These are phyloP conservation scores for Leccinum disarticulatum DNA, from an alignment of 768 basidiomycete species.

Conservation along the genomic window DNA sequence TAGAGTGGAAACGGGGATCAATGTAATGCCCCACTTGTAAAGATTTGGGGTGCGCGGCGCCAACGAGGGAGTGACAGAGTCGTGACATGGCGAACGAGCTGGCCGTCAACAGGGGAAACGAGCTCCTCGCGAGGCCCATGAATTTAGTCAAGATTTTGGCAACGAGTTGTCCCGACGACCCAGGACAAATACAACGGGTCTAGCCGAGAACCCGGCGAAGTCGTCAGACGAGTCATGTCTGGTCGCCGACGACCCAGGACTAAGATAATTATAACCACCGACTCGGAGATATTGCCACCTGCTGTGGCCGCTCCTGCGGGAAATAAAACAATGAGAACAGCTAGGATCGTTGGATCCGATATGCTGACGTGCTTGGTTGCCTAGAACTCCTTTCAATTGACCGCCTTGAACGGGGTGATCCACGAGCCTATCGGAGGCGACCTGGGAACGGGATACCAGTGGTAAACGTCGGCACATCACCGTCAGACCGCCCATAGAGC, in stretches of 20 bases:
- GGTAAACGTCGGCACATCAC: slow-evolving; percentile 7
- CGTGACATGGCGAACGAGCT: slow-evolving; percentile 2
- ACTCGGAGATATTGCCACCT: not conserved
- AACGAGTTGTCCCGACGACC: not conserved
- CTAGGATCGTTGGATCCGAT: not conserved
- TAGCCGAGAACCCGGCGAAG: not conserved
- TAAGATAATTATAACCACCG: not conserved
- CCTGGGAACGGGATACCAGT: not conserved
- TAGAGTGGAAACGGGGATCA: slow-evolving; percentile 20
- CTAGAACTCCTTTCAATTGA: not conserved
- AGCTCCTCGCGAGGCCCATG: slow-evolving; percentile 2
- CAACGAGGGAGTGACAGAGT: slow-evolving; percentile 2
- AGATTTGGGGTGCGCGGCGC: slow-evolving; percentile 2
- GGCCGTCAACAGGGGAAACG: not conserved
- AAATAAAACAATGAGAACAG: not conserved
- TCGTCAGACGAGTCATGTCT: not conserved
- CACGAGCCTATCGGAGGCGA: slow-evolving; percentile 2
- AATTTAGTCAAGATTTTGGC: not conserved
- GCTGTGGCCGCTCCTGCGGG: not conserved
- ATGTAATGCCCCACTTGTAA: slow-evolving; percentile 7
- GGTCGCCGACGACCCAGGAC: not conserved
- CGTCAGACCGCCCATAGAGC: slow-evolving; percentile 5
- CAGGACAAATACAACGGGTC: not conserved
- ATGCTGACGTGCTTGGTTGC: not conserved
- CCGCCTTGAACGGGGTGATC: not conserved